These are phyloP conservation scores for Phytophthora colocasiae DNA, from an alignment of 352 stramenopile genomes.

Conservation along the genomic window DNA sequence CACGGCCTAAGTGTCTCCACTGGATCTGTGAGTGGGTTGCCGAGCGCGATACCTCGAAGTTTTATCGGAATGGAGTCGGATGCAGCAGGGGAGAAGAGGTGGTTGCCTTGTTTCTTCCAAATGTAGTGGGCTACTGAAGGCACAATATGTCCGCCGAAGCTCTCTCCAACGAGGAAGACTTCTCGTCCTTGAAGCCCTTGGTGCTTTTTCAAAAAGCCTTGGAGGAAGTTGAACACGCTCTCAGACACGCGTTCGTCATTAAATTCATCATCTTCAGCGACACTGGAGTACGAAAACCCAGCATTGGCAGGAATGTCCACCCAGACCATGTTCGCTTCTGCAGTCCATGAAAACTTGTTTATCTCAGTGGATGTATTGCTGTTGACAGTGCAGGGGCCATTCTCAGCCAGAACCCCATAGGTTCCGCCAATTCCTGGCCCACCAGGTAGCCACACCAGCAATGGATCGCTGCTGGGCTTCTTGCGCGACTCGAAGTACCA, in stretches of 20 bases:
- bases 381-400: conserved; percentile 58
- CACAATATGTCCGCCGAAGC: conserved; percentile 40
- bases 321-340: conserved; percentile 63
- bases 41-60: conserved; percentile 4
- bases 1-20: conserved; percentile 1
- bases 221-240: conserved; percentile 67
- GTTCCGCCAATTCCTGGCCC: conserved; percentile 57
- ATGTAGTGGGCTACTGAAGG: conserved; percentile 10
- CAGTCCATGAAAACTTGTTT: conserved; percentile 64
- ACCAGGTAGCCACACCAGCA: conserved; percentile 66
- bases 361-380: conserved; percentile 43
- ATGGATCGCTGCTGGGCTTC: conserved; percentile 43
- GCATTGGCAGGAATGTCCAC: conserved; percentile 61
- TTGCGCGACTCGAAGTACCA: conserved; percentile 67
- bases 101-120: conserved; percentile 9
- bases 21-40: conserved; percentile 7
- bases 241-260: conserved; percentile 54
- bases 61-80: conserved; percentile 8
- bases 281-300: conserved; percentile 53
- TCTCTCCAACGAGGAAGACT: conserved; percentile 67
- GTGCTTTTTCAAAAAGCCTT: conserved; percentile 56
- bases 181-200: conserved; percentile 46
- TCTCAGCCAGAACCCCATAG: conserved; percentile 60
- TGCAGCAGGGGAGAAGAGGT: conserved; percentile 1
- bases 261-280: conserved; percentile 38